Percentiles rank a stretch among this genome's conserved stretches.
phyloP scores from a whole-genome alignment of 2,329 filamentous ascomycete species.

The Bipolaris sorokiniana region DNA sequence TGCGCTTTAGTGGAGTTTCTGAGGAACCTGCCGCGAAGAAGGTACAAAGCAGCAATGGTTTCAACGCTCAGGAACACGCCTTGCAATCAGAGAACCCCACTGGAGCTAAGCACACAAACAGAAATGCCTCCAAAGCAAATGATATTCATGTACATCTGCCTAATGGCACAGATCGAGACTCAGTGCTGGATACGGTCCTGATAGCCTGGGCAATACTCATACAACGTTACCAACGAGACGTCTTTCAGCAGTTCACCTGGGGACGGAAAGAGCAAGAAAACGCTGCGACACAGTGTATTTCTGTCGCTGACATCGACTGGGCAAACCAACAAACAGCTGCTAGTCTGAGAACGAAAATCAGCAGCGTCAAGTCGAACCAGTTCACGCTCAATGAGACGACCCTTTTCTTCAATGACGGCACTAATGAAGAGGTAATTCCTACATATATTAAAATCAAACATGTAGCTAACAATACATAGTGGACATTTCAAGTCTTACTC shows the following conservation, averaged over 20 bases:
- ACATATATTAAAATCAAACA: neutral
- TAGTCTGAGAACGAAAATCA: slow-evolving; percentile 25
- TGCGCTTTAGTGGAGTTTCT: slow-evolving; percentile 23
- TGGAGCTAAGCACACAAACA: slow-evolving; percentile 8
- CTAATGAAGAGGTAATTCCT: slow-evolving; percentile 35
- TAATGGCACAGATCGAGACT: slow-evolving; percentile 13
- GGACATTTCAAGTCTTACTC: slow-evolving; percentile 38
- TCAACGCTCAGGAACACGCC: slow-evolving; percentile 13
- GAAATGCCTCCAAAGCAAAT: slow-evolving; percentile 15
- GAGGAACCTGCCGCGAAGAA: slow-evolving; percentile 24
- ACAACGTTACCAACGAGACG: slow-evolving; percentile 41
- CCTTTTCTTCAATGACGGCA: slow-evolving; percentile 40
- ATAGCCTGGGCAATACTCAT: slow-evolving; percentile 41
- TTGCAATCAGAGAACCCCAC: slow-evolving; percentile 14
- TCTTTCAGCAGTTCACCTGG: slow-evolving; percentile 42
- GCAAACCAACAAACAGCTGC: slow-evolving; percentile 16
- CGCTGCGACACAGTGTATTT: slow-evolving; percentile 23
- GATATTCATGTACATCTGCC: slow-evolving; percentile 25
- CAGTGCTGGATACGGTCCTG: slow-evolving; percentile 32
- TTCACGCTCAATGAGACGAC: slow-evolving; percentile 12
- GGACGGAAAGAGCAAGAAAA: slow-evolving; percentile 22
- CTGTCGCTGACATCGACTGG: slow-evolving; percentile 27
- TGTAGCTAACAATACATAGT: slow-evolving; percentile 25
- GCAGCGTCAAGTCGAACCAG: slow-evolving; percentile 20
- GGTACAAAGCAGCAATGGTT: slow-evolving; percentile 19